Percentiles rank a stretch among this genome's conserved stretches.
These are phyloP conservation scores for Raphanus raphanistrum DNA, from an alignment of 345 rosid species.

Conservation along the genomic window DNA sequence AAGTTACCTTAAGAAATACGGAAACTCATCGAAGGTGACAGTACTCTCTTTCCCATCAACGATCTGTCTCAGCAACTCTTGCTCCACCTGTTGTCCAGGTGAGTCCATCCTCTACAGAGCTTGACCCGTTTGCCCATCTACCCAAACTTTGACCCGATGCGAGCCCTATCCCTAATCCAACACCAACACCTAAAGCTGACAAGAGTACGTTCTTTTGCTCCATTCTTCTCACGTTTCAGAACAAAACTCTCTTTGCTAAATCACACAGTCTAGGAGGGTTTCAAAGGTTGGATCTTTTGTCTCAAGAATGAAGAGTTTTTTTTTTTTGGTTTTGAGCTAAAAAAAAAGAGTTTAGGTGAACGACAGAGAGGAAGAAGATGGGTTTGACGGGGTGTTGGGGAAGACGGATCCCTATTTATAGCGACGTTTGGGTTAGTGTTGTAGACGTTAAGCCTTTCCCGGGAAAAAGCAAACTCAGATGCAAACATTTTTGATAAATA, in stretches of 20 bases:
- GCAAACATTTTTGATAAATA: neutral
- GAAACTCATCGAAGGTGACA: conserved; percentile 79
- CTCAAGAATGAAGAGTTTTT: neutral
- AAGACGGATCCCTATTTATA: conserved; percentile 33
- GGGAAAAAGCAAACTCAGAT: conserved; percentile 28
- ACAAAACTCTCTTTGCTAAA: conserved; percentile 24
- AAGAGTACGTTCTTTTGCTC: conserved; percentile 72
- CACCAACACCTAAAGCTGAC: conserved; percentile 91
- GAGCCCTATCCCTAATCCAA: conserved; percentile 82
- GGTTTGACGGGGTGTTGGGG: conserved; percentile 27
- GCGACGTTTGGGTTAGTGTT: conserved; percentile 32
- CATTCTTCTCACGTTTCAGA: conserved; percentile 44
- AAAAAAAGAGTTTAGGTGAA: conserved; percentile 26
- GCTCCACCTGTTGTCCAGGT: conserved; percentile 71
- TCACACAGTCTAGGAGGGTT: conserved; percentile 4
- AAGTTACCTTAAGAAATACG: conserved; percentile 80
- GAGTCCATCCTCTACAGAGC: conserved; percentile 48
- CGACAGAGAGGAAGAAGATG: conserved; percentile 28
- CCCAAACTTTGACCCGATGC: conserved; percentile 75
- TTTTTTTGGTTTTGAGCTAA: neutral
- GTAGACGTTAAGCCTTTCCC: conserved; percentile 38
- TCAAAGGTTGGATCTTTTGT: conserved; percentile 3
- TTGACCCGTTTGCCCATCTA: conserved; percentile 53
- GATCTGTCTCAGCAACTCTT: conserved; percentile 70
- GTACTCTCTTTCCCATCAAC: conserved; percentile 63